Percentiles rank a stretch among this genome's conserved stretches.
These are phyloP conservation scores for Thamnidium elegans DNA, from an alignment of 192 early-diverging fungal species.

Conservation along the genomic window DNA sequence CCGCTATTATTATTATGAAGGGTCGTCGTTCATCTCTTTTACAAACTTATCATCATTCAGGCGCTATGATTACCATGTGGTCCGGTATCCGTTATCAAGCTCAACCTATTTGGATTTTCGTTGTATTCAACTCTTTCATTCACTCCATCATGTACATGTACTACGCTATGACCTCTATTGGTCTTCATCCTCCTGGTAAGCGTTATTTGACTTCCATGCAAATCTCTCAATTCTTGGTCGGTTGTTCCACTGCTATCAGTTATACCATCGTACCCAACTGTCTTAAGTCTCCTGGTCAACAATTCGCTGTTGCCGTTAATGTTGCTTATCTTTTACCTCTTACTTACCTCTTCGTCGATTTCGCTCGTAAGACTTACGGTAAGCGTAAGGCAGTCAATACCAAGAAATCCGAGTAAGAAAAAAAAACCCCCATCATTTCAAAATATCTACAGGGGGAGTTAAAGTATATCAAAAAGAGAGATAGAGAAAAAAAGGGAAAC, in stretches of 20 bases:
- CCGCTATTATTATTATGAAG: slow-evolving; percentile 80
- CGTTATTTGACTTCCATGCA: slow-evolving; percentile 77
- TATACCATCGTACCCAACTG: slow-evolving; percentile 68
- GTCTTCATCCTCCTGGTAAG: slow-evolving; percentile 76
- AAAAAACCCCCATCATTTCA: too few relatives aligned
- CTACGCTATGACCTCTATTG: slow-evolving; percentile 74
- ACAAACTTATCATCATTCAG: slow-evolving; percentile 86
- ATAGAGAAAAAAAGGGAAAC: too few relatives aligned
- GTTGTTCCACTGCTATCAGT: slow-evolving; percentile 58
- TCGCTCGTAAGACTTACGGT: slow-evolving; percentile 71
- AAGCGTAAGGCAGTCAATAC: neutral
- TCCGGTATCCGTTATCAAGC: slow-evolving; percentile 64
- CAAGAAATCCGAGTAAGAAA: too few relatives aligned
- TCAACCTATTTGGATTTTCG: slow-evolving; percentile 81
- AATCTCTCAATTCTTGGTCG: slow-evolving; percentile 83
- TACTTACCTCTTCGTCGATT: slow-evolving; percentile 76
- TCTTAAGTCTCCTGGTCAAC: slow-evolving; percentile 46
- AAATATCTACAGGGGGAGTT: too few relatives aligned
- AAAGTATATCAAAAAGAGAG: too few relatives aligned
- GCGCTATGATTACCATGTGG: slow-evolving; percentile 82
- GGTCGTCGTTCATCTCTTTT: slow-evolving; percentile 72
- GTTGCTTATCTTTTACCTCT: slow-evolving; percentile 71
- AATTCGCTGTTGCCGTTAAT: slow-evolving; percentile 59
- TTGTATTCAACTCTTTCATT: slow-evolving; percentile 81
- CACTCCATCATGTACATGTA: slow-evolving; percentile 88